Evolutionary conservation across 2,329 filamentous ascomycete genomes (phyloP).

Genomic region (Sclerotinia spermophila): DNA sequence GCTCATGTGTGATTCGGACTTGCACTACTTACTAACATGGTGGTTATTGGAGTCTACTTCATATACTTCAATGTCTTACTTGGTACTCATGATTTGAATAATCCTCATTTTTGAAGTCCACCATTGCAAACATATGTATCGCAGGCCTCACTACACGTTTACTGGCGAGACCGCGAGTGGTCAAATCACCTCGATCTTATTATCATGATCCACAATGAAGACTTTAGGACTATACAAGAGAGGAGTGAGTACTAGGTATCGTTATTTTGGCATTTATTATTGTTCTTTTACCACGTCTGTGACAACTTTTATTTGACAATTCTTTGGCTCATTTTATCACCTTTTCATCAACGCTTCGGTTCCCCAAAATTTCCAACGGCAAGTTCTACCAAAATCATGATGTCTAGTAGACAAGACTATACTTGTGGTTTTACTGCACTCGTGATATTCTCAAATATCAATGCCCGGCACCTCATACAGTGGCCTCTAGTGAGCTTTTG

Average conservation of each 20-base stretch:
- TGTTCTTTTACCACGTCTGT: not conserved
- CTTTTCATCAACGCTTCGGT: not conserved
- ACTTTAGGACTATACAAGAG: not conserved
- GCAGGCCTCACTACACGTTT: too few relatives aligned
- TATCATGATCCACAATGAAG: not conserved
- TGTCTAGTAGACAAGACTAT: not conserved
- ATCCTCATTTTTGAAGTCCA: too few relatives aligned
- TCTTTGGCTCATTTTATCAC: not conserved
- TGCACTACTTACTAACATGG: too few relatives aligned
- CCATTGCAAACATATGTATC: too few relatives aligned
- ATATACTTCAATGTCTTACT: too few relatives aligned
- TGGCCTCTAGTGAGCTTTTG: not conserved
- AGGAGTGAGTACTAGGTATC: not conserved
- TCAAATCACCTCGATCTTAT: not conserved
- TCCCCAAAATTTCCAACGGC: not conserved
- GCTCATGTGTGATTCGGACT: too few relatives aligned
- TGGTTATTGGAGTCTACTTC: too few relatives aligned
- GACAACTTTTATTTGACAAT: not conserved
- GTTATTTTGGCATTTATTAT: not conserved
- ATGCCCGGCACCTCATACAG: not conserved
- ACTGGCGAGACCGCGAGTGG: too few relatives aligned
- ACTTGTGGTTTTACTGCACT: not conserved
- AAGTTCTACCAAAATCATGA: not conserved
- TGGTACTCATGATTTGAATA: too few relatives aligned
- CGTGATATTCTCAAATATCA: not conserved